Percentiles rank a stretch among this genome's conserved stretches.
phyloP scores from a whole-genome alignment of 805 yeast species.

The Sugiyamaella valdiviana region DNA sequence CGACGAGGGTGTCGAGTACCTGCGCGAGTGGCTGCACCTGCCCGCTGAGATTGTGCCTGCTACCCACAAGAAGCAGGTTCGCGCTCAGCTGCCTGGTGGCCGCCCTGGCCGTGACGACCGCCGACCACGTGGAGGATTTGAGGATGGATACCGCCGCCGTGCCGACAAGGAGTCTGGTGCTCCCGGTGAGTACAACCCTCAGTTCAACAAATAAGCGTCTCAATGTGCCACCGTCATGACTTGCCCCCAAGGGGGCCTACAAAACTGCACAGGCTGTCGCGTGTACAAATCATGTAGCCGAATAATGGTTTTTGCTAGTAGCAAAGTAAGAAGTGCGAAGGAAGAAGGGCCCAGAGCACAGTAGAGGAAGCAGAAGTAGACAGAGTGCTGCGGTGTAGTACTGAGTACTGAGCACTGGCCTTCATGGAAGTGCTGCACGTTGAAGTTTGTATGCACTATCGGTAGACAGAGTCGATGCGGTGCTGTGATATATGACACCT shows the following conservation, averaged over 20 bases:
- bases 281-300: neutral
- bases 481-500: neutral
- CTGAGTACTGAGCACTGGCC: neutral
- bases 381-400: neutral
- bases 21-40: conserved; percentile 95
- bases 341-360: neutral
- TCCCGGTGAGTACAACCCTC: conserved; percentile 32
- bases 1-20: conserved; percentile 98
- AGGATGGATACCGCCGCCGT: conserved; percentile 57
- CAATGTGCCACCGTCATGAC: neutral
- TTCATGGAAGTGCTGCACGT: too few relatives aligned
- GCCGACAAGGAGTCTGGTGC: conserved; percentile 36
- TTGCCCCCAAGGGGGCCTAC: neutral
- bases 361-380: neutral
- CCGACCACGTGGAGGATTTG: conserved; percentile 53
- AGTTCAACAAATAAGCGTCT: conserved; percentile 29
- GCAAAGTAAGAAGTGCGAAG: neutral
- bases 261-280: neutral
- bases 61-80: conserved; percentile 93
- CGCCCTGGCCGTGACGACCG: conserved; percentile 36
- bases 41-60: conserved; percentile 98
- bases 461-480: too few relatives aligned
- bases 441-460: too few relatives aligned
- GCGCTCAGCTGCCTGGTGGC: conserved; percentile 54
- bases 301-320: neutral